These are phyloP conservation scores for Tolypocladium inflatum DNA, from an alignment of 2,329 filamentous ascomycete species.

Conservation along the genomic window DNA sequence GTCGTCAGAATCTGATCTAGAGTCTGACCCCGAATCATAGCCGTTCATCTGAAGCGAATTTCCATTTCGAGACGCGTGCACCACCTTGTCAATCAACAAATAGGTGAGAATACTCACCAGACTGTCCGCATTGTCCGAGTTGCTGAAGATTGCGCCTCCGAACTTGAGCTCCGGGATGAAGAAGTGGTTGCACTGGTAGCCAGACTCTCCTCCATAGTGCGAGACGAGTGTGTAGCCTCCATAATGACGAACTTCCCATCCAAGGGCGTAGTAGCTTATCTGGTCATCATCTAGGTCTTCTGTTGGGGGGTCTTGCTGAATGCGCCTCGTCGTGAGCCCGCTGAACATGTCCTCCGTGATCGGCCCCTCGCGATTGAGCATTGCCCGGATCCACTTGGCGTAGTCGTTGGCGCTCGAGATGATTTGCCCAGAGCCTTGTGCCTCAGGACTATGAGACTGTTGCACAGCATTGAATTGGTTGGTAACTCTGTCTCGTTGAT, in stretches of 20 bases:
- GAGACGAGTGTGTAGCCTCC: slow-evolving; percentile 10
- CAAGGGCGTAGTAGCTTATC: slow-evolving; percentile 11
- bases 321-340: slow-evolving; percentile 10
- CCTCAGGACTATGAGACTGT: slow-evolving; percentile 12
- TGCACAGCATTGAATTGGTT: slow-evolving; percentile 1
- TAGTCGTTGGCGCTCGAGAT: slow-evolving; percentile 16
- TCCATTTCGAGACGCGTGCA: not conserved
- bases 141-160: slow-evolving; percentile 14
- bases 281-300: not conserved
- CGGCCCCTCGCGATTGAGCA: slow-evolving; percentile 12
- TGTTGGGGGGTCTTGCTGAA: slow-evolving; percentile 5
- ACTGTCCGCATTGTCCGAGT: slow-evolving; percentile 9
- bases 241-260: slow-evolving; percentile 14
- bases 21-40: not conserved
- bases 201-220: slow-evolving; percentile 15
- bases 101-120: slow-evolving; percentile 10
- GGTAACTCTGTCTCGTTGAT: slow-evolving; percentile 8
- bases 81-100: slow-evolving; percentile 10
- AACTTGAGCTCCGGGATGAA: slow-evolving; percentile 16
- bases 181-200: slow-evolving; percentile 14
- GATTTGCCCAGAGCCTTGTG: slow-evolving; percentile 18
- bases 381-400: slow-evolving; percentile 15
- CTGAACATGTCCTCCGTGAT: slow-evolving; percentile 13
- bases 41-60: not conserved
- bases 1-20: not conserved